Base-by-base conservation (phyloP, 1,284 basidiomycete species). In the Tilletia caries region DNA sequence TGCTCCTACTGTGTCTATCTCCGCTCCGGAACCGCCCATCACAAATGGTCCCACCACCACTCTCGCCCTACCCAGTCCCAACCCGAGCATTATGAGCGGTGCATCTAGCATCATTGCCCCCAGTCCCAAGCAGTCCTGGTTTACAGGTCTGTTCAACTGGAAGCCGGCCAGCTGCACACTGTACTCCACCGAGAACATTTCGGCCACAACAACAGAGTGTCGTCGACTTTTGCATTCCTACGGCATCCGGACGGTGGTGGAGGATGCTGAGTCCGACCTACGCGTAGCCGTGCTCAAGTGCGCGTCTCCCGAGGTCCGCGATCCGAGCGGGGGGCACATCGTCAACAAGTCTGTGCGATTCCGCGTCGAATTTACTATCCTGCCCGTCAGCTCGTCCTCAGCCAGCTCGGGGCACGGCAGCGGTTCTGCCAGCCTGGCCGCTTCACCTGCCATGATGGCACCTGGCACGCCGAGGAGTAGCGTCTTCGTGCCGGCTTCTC, bases 111-210 rank as follows among this genome's bases (percentile, higher is more conserved):
- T 54, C 13, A 23, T 54, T 54, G 20, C 52, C 25, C 52, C 52
- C 23, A 46, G 71, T 67, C 37, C 79, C 73, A 91, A 90, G 82
- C 88, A 91, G 64, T 89, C 88, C 69, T 97, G 95, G 95, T 89
- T 98, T 75, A 89, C 89, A 67, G 91, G 90, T 73, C 87, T 96
- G 62, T 95, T 97, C 88, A 91, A 89, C 80, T 90, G 92, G 86
- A 92, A 90, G 79, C 89, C 91, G 0, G 86, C 88, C 20, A 87
- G 86, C 18, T 89, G 89, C 82, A 75, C 73, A 25, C 75, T 82
- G 66, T 75, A 79, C 75, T 79, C 79, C 29, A 72, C 71, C 20
- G 76, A 79, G 87, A 90, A 89, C 73, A 84, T 90, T 62, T 82
- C 84, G 6, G 85, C 86, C 44, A 92, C 92, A 13, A 87, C 90